A percentile compares a stretch with the other conserved stretches of the same genome.
Conservation (phyloP, 2,329 filamentous ascomycete genomes). For the Venturia effusa region DNA sequence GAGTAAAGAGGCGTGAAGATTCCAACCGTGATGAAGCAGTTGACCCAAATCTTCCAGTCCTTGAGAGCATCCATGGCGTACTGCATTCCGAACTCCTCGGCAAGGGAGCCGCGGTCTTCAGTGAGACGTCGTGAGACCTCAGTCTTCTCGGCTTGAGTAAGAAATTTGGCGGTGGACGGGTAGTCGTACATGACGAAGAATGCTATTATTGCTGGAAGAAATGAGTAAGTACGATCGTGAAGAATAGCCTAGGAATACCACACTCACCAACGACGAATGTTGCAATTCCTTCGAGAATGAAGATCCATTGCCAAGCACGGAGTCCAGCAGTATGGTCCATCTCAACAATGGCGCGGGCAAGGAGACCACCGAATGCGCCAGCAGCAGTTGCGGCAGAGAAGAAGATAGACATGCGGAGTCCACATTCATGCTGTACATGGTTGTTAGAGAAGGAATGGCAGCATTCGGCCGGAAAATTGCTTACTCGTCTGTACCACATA, state of each 20-base stretch:
- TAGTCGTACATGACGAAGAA: slow-evolving; percentile 57
- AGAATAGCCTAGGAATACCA: slow-evolving; percentile 15
- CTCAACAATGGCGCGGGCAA: slow-evolving; percentile 43
- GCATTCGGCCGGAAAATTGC: not conserved
- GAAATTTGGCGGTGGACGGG: slow-evolving; percentile 46
- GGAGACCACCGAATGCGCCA: slow-evolving; percentile 41
- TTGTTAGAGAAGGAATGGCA: not conserved
- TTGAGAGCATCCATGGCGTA: slow-evolving; percentile 18
- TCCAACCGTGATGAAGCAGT: slow-evolving; percentile 15
- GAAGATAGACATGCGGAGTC: slow-evolving; percentile 52
- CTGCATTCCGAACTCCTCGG: slow-evolving; percentile 17
- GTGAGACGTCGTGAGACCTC: slow-evolving; percentile 16
- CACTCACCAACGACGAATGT: slow-evolving; percentile 11
- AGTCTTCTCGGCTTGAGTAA: slow-evolving; percentile 40
- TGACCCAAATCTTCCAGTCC: slow-evolving; percentile 34
- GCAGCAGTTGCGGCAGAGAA: slow-evolving; percentile 45
- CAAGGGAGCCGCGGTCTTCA: slow-evolving; percentile 13
- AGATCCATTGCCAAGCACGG: slow-evolving; percentile 69
- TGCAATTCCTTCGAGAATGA: slow-evolving; percentile 31
- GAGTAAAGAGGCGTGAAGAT: slow-evolving; percentile 32
- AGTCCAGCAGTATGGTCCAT: slow-evolving; percentile 48
- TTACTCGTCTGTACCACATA: slow-evolving; percentile 27
- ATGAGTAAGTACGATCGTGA: slow-evolving; percentile 21
- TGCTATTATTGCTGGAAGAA: slow-evolving; percentile 24
- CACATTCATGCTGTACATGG: slow-evolving; percentile 38